These are phyloP conservation scores for Ophiostoma perfectum DNA, from an alignment of 2,329 filamentous ascomycete genomes.

Conservation along the genomic window DNA sequence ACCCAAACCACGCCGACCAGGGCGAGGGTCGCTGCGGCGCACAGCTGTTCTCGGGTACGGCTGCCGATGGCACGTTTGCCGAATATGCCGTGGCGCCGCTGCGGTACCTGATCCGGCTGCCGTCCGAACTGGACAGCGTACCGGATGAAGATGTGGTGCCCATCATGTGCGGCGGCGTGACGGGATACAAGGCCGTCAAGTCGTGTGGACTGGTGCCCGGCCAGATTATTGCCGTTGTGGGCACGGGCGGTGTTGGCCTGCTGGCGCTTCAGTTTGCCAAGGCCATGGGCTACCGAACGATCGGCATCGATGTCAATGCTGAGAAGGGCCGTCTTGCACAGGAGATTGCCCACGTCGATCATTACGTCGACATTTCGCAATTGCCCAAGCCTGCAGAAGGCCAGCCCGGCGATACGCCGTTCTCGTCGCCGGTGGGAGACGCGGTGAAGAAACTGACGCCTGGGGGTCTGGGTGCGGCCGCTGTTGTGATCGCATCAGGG, in stretches of 20 bases:
- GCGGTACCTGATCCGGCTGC: slow-evolving; percentile 34
- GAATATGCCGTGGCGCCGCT: slow-evolving; percentile 36
- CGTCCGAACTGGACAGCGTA: slow-evolving; percentile 30
- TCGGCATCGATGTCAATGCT: slow-evolving; percentile 37
- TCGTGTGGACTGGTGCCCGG: slow-evolving; percentile 32
- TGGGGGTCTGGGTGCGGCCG: slow-evolving; percentile 27
- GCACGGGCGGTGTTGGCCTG: slow-evolving; percentile 38
- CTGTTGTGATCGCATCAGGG: slow-evolving; percentile 34
- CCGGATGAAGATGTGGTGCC: slow-evolving; percentile 38
- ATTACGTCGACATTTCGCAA: slow-evolving; percentile 35
- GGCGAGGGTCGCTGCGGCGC: slow-evolving; percentile 37
- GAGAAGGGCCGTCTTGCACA: slow-evolving; percentile 30
- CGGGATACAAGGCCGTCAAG: slow-evolving; percentile 41
- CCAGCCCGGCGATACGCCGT: slow-evolving; percentile 16
- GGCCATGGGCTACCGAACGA: slow-evolving; percentile 40
- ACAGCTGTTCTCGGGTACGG: slow-evolving; percentile 33
- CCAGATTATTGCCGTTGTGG: slow-evolving; percentile 36
- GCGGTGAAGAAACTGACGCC: slow-evolving; percentile 30
- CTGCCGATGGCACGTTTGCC: slow-evolving; percentile 38
- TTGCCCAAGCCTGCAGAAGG: slow-evolving; percentile 16
- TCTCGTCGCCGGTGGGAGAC: slow-evolving; percentile 26
- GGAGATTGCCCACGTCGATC: slow-evolving; percentile 33
- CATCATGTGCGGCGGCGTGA: slow-evolving; percentile 41
- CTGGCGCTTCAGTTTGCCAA: slow-evolving; percentile 38
- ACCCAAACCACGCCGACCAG: slow-evolving; percentile 26